Evolutionary conservation across 225 moss, liverwort and hornwort species (phyloP), one percentile per base, ranked within the genome.

Genomic region (Climacium dendroides): DNA sequence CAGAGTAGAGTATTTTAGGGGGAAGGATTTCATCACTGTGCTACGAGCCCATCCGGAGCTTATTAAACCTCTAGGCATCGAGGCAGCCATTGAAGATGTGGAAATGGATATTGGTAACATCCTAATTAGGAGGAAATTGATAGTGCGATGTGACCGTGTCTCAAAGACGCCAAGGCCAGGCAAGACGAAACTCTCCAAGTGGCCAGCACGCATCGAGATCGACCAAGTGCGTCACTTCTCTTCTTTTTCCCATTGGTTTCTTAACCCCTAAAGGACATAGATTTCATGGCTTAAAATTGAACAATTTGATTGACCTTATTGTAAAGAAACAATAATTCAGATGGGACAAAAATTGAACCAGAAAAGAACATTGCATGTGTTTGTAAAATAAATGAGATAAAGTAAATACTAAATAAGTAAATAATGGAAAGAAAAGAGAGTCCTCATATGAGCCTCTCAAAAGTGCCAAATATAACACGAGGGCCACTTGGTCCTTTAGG

Each of bases 121-220:
- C 70, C 81, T 99, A 43, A 74, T 99, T 55, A 95, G 83, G 87
- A 89, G 94, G 83, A 99, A 96, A 85, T 88, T 99, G 61, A 89
- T 99, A 87, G 89, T 99, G 87, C 94, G 97, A 74, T 99, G 99
- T 82, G 94, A 94, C 78, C 96, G 99, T 57, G 94, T 97, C 81
- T 93, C 95, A 75, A 97, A 96, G 89, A 93, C 94, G 60, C 92
- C 94, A 37, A 96, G 99, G 79, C 95, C 97, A 43, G 96, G 99
- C 57, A 99, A 99, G 91, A 96, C 93, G 82, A 99, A 97, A 80
- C 94, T 99, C 54, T 99, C 99, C 37, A 99, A 97, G 85, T 99
- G 99, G 99, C 99, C 99, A 65, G 99, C 93, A 60, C 97, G 99
- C 62, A 95, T 99, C 76, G 97, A 96, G 84, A 90, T 97, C 39